Evolutionary conservation across 2,329 filamentous ascomycete species (phyloP).

Genomic region (Fusarium kyushuense): DNA sequence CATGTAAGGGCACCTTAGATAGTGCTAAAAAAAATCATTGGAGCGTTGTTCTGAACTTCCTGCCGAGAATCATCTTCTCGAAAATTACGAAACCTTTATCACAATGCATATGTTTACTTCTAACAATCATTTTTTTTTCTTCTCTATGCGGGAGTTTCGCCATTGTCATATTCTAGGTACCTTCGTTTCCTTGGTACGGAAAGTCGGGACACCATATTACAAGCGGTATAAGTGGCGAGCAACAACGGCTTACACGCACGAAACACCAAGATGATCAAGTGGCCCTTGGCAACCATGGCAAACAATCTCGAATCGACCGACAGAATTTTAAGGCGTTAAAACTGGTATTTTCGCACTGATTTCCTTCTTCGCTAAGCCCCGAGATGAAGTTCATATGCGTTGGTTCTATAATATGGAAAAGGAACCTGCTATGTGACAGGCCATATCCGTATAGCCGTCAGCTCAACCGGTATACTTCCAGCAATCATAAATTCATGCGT

Average conservation of each 20-base stretch:
- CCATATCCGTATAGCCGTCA: not conserved
- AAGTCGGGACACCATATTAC: conserved; percentile 10
- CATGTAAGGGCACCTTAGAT: not conserved
- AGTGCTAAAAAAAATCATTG: not conserved
- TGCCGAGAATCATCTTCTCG: not conserved
- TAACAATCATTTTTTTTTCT: not conserved
- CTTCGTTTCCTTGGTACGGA: not conserved
- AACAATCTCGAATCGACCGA: conserved; percentile 7
- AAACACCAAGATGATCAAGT: conserved; percentile 8
- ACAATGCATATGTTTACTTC: not conserved
- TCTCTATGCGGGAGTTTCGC: not conserved
- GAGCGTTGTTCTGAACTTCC: not conserved
- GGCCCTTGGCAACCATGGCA: conserved; percentile 17
- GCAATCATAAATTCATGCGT: not conserved
- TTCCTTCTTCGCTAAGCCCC: conserved; percentile 1
- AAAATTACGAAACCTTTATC: not conserved
- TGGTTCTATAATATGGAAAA: not conserved
- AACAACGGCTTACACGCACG: conserved; percentile 7
- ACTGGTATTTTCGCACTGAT: not conserved
- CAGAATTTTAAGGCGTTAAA: not conserved
- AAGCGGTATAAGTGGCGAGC: conserved; percentile 12
- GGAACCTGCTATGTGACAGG: not conserved
- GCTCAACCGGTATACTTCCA: not conserved
- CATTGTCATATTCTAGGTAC: not conserved
- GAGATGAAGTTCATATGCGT: conserved; percentile 4